Evolutionary conservation across 2,329 filamentous ascomycete species (phyloP).

Genomic region (Trichoderma sp.): DNA sequence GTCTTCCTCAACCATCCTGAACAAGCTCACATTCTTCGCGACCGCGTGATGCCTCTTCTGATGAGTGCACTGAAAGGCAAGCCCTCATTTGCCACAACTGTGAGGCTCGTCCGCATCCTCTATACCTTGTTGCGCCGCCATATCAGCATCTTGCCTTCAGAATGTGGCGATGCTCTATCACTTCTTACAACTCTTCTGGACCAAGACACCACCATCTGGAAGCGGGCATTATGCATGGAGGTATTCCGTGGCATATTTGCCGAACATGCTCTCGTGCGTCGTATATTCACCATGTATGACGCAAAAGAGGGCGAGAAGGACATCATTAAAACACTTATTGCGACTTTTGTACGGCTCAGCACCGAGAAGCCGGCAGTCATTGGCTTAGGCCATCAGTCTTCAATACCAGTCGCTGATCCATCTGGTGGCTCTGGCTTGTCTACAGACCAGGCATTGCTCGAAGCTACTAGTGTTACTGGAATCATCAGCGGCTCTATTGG

Average conservation of each 20-base stretch:
- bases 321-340: constrained; percentile 77
- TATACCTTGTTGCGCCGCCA: constrained; percentile 79
- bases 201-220: constrained; percentile 81
- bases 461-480: constrained; percentile 82
- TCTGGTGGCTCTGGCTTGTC: constrained; percentile 55
- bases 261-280: constrained; percentile 72
- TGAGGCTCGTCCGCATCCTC: constrained; percentile 78
- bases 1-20: constrained; percentile 78
- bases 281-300: constrained; percentile 80
- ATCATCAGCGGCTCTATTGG: constrained; percentile 74
- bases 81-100: constrained; percentile 75
- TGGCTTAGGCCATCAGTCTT: constrained; percentile 84
- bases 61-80: constrained; percentile 75
- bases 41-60: constrained; percentile 77
- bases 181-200: constrained; percentile 84
- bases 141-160: constrained; percentile 67
- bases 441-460: constrained; percentile 81
- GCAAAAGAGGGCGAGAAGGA: constrained; percentile 66
- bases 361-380: constrained; percentile 89
- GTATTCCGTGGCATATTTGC: constrained; percentile 82
- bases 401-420: constrained; percentile 63
- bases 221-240: constrained; percentile 85
- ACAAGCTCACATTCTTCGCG: constrained; percentile 73
- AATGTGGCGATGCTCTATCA: constrained; percentile 80
- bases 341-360: constrained; percentile 85